Conservation (phyloP, 208 protist genomes). For the Crithidia sp. region DNA sequence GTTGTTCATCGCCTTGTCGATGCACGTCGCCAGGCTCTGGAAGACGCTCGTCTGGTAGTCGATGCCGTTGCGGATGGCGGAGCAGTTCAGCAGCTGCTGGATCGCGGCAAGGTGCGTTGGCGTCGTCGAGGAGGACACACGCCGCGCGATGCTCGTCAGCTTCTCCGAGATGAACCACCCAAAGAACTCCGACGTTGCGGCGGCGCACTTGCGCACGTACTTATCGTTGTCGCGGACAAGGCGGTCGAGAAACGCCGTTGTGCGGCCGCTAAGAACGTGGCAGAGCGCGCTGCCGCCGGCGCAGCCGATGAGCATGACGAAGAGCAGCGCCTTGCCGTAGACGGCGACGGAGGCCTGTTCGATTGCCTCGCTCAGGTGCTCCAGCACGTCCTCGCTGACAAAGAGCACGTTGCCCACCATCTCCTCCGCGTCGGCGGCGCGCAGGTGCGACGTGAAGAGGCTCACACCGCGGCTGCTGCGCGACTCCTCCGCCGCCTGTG, state of each 20-base stretch:
- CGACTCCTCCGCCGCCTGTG: slow-evolving; percentile 22
- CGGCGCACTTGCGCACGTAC: slow-evolving; percentile 77
- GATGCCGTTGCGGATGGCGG: slow-evolving; percentile 49
- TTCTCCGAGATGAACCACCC: slow-evolving; percentile 67
- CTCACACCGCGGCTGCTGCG: slow-evolving; percentile 18
- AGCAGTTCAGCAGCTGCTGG: slow-evolving; percentile 62
- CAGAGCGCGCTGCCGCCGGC: slow-evolving; percentile 54
- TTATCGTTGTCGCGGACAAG: slow-evolving; percentile 71
- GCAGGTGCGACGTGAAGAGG: slow-evolving; percentile 28
- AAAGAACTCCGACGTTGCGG: slow-evolving; percentile 45
- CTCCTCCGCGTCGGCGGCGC: slow-evolving; percentile 25
- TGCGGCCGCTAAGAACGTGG: slow-evolving; percentile 45
- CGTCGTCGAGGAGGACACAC: slow-evolving; percentile 48
- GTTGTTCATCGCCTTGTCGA: slow-evolving; percentile 72
- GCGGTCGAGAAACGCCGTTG: slow-evolving; percentile 56
- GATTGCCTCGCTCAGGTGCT: slow-evolving; percentile 38
- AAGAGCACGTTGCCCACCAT: slow-evolving; percentile 29
- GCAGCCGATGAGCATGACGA: slow-evolving; percentile 70
- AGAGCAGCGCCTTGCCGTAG: slow-evolving; percentile 78
- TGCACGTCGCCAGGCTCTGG: slow-evolving; percentile 59
- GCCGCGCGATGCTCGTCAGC: slow-evolving; percentile 47
- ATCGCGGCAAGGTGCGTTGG: slow-evolving; percentile 48
- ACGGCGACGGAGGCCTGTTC: slow-evolving; percentile 62
- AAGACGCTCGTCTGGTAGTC: slow-evolving; percentile 60
- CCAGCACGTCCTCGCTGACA: slow-evolving; percentile 31